These are phyloP conservation scores for Sporothrix mexicana DNA, from an alignment of 2,329 filamentous ascomycete species.

Conservation along the genomic window DNA sequence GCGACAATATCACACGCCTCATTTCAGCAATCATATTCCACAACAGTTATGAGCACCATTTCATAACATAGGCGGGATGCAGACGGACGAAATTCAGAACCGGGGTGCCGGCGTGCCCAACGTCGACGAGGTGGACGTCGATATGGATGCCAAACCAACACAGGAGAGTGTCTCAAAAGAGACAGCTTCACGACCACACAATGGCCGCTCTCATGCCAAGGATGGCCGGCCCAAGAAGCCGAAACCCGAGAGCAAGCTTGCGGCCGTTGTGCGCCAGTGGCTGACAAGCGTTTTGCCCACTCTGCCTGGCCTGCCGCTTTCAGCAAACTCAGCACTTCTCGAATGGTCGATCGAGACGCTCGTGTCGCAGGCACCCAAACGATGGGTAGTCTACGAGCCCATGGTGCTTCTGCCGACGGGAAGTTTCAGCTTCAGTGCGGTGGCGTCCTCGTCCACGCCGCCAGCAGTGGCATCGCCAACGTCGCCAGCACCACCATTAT, in stretches of 20 bases:
- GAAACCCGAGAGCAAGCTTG: slow-evolving; percentile 48
- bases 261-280: slow-evolving; percentile 47
- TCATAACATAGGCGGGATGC: slow-evolving; percentile 1
- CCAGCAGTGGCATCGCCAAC: slow-evolving; percentile 24
- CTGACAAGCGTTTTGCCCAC: slow-evolving; percentile 35
- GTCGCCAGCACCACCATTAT: slow-evolving; percentile 39
- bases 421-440: slow-evolving; percentile 53
- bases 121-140: neutral
- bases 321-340: neutral
- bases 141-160: neutral
- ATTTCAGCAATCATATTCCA: too few relatives aligned
- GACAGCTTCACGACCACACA: neutral
- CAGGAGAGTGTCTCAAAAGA: neutral
- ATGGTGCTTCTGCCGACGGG: slow-evolving; percentile 66
- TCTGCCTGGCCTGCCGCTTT: slow-evolving; percentile 32
- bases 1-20: neutral
- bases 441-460: slow-evolving; percentile 27
- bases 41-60: neutral
- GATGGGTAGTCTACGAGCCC: slow-evolving; percentile 66
- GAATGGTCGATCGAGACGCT: slow-evolving; percentile 40
- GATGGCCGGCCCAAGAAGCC: slow-evolving; percentile 34
- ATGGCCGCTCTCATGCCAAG: slow-evolving; percentile 41
- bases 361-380: slow-evolving; percentile 55
- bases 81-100: neutral
- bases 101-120: neutral